Evolutionary conservation across 1,139 yeast species (phyloP).

Genomic region (Nakaseomyces kungkrabaensis): DNA sequence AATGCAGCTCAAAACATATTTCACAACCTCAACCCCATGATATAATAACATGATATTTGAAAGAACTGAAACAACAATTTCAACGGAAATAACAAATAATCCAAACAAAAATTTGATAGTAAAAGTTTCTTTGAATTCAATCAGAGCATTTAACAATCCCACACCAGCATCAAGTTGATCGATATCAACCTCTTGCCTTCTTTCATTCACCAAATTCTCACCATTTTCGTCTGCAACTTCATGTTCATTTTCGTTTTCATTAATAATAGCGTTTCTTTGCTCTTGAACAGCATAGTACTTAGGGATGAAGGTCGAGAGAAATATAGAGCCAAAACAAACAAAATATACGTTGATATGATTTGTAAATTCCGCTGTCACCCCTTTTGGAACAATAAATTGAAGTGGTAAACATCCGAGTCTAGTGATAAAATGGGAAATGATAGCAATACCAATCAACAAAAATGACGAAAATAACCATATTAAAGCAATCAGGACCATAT

Average conservation of each 20-base stretch:
- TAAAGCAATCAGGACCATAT: constrained; percentile 44
- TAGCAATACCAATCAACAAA: constrained; percentile 33
- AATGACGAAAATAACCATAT: constrained; percentile 66
- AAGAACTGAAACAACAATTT: neutral
- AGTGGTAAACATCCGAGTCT: neutral
- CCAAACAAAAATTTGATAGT: neutral
- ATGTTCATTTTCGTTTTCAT: neutral
- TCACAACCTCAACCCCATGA: neutral
- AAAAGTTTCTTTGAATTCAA: neutral
- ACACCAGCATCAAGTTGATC: neutral
- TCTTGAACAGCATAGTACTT: neutral
- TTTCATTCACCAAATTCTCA: neutral
- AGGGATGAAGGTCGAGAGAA: constrained; percentile 9
- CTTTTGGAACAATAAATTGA: neutral
- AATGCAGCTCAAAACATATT: neutral
- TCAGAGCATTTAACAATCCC: neutral
- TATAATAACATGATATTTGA: neutral
- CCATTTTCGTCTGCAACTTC: neutral
- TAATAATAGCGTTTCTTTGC: neutral
- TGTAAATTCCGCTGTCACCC: neutral
- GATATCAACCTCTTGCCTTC: neutral
- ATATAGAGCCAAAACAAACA: constrained; percentile 19
- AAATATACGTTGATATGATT: constrained; percentile 14
- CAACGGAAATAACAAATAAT: neutral
- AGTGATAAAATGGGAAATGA: constrained; percentile 29